These are phyloP conservation scores for Flaveria brownii DNA, from an alignment of 129 eudicot species.

Conservation along the genomic window DNA sequence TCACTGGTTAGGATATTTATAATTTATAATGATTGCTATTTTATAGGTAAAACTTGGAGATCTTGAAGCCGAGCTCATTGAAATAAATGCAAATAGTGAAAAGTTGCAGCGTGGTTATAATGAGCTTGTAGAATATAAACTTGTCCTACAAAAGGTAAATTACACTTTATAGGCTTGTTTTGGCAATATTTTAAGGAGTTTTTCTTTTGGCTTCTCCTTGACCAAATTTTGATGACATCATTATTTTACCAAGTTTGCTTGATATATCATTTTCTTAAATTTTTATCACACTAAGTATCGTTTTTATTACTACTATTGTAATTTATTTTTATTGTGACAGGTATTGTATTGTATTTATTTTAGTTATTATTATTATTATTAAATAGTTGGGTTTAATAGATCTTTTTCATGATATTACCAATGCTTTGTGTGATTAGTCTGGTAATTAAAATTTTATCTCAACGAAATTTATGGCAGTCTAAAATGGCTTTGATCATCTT, in stretches of 20 bases:
- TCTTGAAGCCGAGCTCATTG: conserved; percentile 84
- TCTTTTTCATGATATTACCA: conserved; percentile 1
- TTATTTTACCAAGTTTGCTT: not conserved
- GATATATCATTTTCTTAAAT: not conserved
- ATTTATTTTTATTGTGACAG: not conserved
- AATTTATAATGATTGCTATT: conserved; percentile 14
- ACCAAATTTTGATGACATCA: not conserved
- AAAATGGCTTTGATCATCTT: not conserved
- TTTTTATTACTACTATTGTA: not conserved
- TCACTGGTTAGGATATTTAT: conserved; percentile 12
- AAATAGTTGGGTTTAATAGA: not conserved
- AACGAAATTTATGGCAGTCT: not conserved
- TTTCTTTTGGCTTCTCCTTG: not conserved
- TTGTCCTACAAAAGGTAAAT: conserved; percentile 80
- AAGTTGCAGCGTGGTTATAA: conserved; percentile 82
- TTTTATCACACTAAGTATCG: not conserved
- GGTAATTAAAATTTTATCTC: not conserved
- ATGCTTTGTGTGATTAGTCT: not conserved
- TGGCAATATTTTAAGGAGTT: not conserved
- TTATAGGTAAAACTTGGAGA: conserved; percentile 76
- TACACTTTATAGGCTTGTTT: not conserved
- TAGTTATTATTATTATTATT: not conserved
- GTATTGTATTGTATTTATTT: not conserved
- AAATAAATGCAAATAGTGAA: conserved; percentile 76
- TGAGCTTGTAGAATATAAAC: conserved; percentile 87